Evolutionary conservation across 768 basidiomycete genomes (phyloP).

Genomic region (Tephrocybe sp.): DNA sequence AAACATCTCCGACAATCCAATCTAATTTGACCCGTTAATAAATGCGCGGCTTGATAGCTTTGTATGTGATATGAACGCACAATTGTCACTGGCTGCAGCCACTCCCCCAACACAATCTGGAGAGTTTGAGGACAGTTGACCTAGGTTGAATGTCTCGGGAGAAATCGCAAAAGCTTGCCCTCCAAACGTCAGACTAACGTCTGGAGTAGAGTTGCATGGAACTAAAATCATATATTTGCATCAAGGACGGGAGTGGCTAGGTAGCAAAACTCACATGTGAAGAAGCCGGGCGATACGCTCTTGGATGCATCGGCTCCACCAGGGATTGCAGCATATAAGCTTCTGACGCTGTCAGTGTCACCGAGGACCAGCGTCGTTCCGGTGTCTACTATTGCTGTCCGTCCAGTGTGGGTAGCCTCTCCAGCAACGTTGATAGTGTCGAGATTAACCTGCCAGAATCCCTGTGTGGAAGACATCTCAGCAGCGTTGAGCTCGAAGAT

Average conservation of each 20-base stretch:
- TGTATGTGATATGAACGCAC: neutral
- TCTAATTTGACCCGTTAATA: conserved; percentile 10
- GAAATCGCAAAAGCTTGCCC: conserved; percentile 42
- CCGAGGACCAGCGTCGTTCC: conserved; percentile 44
- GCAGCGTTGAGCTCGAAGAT: neutral
- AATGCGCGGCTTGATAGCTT: too few species aligned
- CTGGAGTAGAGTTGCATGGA: conserved; percentile 26
- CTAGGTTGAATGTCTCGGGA: conserved; percentile 40
- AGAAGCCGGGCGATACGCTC: conserved; percentile 27
- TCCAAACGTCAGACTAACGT: conserved; percentile 38
- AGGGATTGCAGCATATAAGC: conserved; percentile 31
- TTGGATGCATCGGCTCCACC: conserved; percentile 27
- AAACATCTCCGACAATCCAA: conserved; percentile 44
- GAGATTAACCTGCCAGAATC: conserved; percentile 33
- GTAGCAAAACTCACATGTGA: conserved; percentile 22
- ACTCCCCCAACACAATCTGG: conserved; percentile 50
- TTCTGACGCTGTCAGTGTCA: conserved; percentile 21
- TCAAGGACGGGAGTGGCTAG: neutral
- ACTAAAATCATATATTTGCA: conserved; percentile 16
- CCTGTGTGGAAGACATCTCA: conserved; percentile 16
- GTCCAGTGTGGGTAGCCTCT: conserved; percentile 15
- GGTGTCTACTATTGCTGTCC: conserved; percentile 37
- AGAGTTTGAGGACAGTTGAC: conserved; percentile 48
- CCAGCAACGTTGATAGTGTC: conserved; percentile 28
- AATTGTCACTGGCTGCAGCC: conserved; percentile 12